Conservation (phyloP, 495 filamentous ascomycete genomes). For the Cairneyella variabilis region DNA sequence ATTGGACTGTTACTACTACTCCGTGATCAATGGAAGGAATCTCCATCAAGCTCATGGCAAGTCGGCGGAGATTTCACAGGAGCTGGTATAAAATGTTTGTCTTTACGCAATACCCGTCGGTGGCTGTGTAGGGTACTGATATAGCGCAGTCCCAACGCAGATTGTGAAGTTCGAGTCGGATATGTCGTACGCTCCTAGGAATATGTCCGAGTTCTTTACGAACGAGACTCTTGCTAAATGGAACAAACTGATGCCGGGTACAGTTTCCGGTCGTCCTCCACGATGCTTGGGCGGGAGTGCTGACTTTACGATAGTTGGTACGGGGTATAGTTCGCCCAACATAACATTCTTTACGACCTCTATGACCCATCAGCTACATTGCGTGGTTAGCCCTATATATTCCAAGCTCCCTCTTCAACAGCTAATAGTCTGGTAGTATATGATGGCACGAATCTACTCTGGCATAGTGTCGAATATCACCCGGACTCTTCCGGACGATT, state of each 20-base stretch:
- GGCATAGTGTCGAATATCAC: not conserved
- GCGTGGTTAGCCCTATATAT: not conserved
- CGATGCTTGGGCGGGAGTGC: not conserved
- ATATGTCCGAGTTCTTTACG: not conserved
- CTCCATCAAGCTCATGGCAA: not conserved
- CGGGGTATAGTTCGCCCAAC: not conserved
- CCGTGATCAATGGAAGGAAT: not conserved
- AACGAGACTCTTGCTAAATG: not conserved
- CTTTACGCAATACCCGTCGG: not conserved
- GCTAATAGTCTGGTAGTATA: not conserved
- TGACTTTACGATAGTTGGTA: not conserved
- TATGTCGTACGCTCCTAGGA: not conserved
- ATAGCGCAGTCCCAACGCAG: not conserved
- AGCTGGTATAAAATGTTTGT: not conserved
- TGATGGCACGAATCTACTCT: slow-evolving; percentile 4
- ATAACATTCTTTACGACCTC: not conserved
- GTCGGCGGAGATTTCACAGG: not conserved
- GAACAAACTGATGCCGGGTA: not conserved
- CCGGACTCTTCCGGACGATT: not conserved
- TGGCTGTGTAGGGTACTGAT: not conserved
- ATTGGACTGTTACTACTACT: slow-evolving; percentile 1
- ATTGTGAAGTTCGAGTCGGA: not conserved
- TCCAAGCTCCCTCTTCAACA: not conserved
- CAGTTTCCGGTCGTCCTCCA: not conserved
- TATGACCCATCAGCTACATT: slow-evolving; percentile 3